These are phyloP conservation scores for Butyriboletus loyo DNA, from an alignment of 768 basidiomycete species.

Conservation along the genomic window DNA sequence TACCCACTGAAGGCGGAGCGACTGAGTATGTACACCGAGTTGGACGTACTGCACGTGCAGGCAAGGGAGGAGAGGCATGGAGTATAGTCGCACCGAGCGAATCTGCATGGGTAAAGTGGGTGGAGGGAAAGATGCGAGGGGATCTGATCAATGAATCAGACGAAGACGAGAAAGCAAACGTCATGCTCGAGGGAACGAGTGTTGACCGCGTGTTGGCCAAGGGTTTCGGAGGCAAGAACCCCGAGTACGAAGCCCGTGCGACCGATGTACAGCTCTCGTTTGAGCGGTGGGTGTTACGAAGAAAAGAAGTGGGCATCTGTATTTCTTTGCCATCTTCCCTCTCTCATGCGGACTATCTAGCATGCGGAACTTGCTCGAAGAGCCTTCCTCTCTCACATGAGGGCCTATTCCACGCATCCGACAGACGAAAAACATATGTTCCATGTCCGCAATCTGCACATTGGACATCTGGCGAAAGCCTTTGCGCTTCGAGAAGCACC, in stretches of 20 bases:
- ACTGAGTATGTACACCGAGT: slow-evolving; percentile 98
- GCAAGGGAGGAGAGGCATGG: slow-evolving; percentile 96
- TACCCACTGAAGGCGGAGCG: slow-evolving; percentile 94
- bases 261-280: slow-evolving; percentile 95
- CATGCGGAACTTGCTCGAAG: slow-evolving; percentile 73
- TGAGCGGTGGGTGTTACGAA: slow-evolving; percentile 85
- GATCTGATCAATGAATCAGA: slow-evolving; percentile 31
- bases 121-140: slow-evolving; percentile 76
- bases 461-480: slow-evolving; percentile 91
- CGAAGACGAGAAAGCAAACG: slow-evolving; percentile 35
- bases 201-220: slow-evolving; percentile 69
- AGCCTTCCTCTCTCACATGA: slow-evolving; percentile 89
- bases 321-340: not conserved
- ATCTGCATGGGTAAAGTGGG: slow-evolving; percentile 86
- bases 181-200: slow-evolving; percentile 55
- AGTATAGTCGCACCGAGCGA: slow-evolving; percentile 87
- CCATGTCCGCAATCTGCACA: slow-evolving; percentile 89
- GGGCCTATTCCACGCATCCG: slow-evolving; percentile 97
- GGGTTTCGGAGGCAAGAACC: slow-evolving; percentile 83
- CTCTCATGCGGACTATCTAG: slow-evolving; percentile 39
- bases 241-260: slow-evolving; percentile 83
- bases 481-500: slow-evolving; percentile 90
- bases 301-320: slow-evolving; percentile 56
- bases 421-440: slow-evolving; percentile 95
- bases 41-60: slow-evolving; percentile 94